Conservation (phyloP, 306 rosid species). For the Cicer chorassanicum region DNA sequence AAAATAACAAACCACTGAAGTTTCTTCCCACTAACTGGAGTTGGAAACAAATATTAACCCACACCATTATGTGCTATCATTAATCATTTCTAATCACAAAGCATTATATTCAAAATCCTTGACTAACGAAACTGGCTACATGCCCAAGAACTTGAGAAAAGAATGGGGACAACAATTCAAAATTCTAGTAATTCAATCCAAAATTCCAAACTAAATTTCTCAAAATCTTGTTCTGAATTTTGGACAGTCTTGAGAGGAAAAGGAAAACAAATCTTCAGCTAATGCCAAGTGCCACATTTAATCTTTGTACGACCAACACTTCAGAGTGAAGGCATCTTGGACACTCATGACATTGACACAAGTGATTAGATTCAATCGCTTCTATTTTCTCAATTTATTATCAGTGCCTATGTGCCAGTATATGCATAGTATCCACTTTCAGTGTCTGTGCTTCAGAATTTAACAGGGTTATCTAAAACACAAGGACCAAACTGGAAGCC, state of each 20-base stretch:
- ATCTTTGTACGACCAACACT: background rate
- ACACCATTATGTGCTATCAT: background rate
- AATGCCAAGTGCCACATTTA: background rate
- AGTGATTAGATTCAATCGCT: no score
- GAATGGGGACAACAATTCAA: background rate
- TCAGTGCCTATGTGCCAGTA: background rate
- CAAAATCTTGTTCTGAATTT: background rate
- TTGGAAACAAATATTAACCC: background rate
- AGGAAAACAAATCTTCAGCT: background rate
- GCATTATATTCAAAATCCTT: background rate
- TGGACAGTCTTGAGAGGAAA: background rate
- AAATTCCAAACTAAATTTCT: background rate
- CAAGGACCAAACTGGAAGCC: background rate
- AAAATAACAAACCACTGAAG: background rate
- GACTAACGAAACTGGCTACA: background rate
- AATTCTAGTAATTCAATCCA: background rate
- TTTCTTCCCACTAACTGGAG: background rate
- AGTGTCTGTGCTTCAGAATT: background rate
- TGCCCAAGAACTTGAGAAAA: background rate
- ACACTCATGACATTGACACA: background rate
- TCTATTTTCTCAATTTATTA: no score
- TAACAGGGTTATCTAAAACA: background rate
- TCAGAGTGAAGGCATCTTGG: background rate
- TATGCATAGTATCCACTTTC: background rate
- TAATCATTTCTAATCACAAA: background rate